Evolutionary conservation across 371 early-diverging fungal species (phyloP), one percentile per base, ranked within the genome.

Genomic region (Mucor piriformis): DNA sequence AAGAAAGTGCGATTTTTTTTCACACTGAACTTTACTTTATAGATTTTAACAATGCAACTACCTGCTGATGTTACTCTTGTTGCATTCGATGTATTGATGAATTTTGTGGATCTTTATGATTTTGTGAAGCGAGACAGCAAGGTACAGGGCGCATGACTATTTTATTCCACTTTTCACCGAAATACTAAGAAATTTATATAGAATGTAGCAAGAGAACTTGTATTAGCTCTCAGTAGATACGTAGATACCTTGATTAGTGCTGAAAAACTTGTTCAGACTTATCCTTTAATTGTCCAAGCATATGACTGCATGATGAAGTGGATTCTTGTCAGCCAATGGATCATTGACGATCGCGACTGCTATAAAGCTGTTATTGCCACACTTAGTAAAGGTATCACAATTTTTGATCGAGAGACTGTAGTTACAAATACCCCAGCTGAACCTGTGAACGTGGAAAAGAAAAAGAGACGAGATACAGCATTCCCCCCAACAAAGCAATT

Each of bases 271-370:
- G 74, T 69, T 53, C 71, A 73, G 4, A 81, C 82, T 2, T 84
- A 83, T 32, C 79, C 77, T 2, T 60, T 88, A 29, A 87, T 91
- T 60, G 85, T 88, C 0, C 80, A 80, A 59, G 90, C 91, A 0
- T 91, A 89, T 58, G 91, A 93, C 54, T 85, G 87, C 57, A 83
- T 91, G 82, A 79, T 86, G 27, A 86, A 85, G 37, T 91, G 91
- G 91, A 80, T 86, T 3, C 64, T 91, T 11, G 70, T 83, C 12
- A 90, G 90, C 3, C 84, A 88, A 46, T 91, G 92, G 92, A 88
- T 91, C 32, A 75, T 83, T 1, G 83, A 82, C 50, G 92, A 91
- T 56, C 76, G 72, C 24, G 90, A 87, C 47, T 87, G 87, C 47
- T 83, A 86, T 50, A 74, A 78, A 24, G 84, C 84, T 2, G 88